phyloP scores from a whole-genome alignment of 495 filamentous ascomycete species.

The Geoglossum glabrum region DNA sequence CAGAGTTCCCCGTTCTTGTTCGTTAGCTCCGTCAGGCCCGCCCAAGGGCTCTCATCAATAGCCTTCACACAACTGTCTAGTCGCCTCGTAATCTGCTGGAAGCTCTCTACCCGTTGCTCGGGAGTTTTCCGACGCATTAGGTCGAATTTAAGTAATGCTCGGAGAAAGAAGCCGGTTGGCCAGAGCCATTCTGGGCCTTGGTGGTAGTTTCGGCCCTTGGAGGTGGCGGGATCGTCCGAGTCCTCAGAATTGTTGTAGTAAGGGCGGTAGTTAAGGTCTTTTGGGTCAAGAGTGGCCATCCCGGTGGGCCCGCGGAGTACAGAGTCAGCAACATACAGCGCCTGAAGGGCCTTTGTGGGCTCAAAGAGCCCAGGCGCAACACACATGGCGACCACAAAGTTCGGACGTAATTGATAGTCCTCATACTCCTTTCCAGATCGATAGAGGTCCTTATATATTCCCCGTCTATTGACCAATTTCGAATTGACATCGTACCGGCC shows the following conservation, averaged over 20 bases:
- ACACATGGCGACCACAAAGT: conserved; percentile 91
- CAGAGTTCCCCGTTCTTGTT: conserved; percentile 73
- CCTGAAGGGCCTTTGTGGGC: conserved; percentile 49
- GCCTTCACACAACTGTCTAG: conserved; percentile 65
- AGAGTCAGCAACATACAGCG: conserved; percentile 59
- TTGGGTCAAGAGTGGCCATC: conserved; percentile 88
- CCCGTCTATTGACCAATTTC: conserved; percentile 60
- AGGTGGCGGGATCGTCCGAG: conserved; percentile 65
- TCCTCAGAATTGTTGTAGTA: conserved; percentile 94
- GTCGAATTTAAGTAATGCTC: conserved; percentile 81
- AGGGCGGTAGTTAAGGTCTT: conserved; percentile 77
- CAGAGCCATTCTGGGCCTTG: conserved; percentile 99
- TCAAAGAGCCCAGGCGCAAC: conserved; percentile 80
- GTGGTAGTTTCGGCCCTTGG: conserved; percentile 92
- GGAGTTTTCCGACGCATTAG: conserved; percentile 45
- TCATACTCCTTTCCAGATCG: conserved; percentile 83
- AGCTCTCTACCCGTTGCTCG: conserved; percentile 56
- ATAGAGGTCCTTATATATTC: conserved; percentile 96
- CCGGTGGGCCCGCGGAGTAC: conserved; percentile 70
- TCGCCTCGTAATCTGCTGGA: conserved; percentile 79
- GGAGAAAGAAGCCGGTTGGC: conserved; percentile 86
- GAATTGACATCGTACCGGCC: conserved; percentile 59
- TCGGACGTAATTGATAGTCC: conserved; percentile 88
- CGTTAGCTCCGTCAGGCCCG: conserved; percentile 81
- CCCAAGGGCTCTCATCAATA: conserved; percentile 62